Base-by-base conservation (phyloP, 345 rosid species). In the Pistacia integerrima region DNA sequence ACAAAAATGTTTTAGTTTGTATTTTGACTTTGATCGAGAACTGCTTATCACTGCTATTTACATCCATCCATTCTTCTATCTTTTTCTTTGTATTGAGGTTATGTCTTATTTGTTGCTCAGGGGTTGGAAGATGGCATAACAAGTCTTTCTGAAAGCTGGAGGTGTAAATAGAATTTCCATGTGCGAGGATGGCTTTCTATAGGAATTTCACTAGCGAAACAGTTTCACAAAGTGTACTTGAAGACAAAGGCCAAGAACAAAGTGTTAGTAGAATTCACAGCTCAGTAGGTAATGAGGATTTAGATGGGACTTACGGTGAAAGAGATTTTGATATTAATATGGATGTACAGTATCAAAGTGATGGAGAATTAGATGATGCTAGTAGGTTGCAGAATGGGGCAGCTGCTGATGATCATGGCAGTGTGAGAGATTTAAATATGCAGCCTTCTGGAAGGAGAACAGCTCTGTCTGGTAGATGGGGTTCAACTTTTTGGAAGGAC, bases 401-500 rank as follows among this genome's bases (percentile, higher is more conserved):
- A 67, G 81, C 80, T 44, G 74, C 75, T 62, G 85, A 51, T 18
- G 73, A 81, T 72, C 82, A 64, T 20, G 80, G 78, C 76, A 85
- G 81, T 55, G 73, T 70, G 8, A 85, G 83, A 77, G 87, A 80
- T 82, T 83, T 84, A 17, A 79, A 83, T 75, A 51, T 82, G 80
- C 90, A 87, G 84, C 84, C 92, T 67, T 73, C 92, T 48, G 97
- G 90, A 64, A 92, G 90, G 82, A 94, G 90, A 86, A 81, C 79
- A 20, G 88, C 86, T 74, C 83, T 81, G 22, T 71, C 91, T 70
- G 96, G 97, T 62, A 90, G 84, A 74, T 97, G 99, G 99, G 99
- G 99, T 80, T 92, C 98, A 11, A 85, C 87, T 28, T 97, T 94
- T 82, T 97, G 98, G 99, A 97, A 88, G 84, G 99, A 94, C 73